Conservation (phyloP, 139 green algal genomes). For the Chlorella sp. region DNA sequence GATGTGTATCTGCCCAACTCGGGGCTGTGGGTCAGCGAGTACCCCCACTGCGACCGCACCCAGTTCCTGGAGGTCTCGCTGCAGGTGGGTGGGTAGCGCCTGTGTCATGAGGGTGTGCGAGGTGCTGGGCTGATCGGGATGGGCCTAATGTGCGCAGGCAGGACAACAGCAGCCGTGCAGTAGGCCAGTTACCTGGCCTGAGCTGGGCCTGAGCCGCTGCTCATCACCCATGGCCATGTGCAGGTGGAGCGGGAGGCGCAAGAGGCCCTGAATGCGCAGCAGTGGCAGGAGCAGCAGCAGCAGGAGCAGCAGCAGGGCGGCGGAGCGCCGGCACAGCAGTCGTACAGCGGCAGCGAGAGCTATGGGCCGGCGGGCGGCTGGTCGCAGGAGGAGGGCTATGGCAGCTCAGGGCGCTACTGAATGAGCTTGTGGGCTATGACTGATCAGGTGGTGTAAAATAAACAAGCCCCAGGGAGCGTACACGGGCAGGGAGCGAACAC, state of each 20-base stretch:
- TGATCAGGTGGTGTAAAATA: background rate
- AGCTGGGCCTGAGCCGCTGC: no score
- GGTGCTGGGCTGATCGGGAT: no score
- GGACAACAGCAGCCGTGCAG: no score
- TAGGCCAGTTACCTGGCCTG: no score
- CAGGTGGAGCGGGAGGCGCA: conserved; percentile 63
- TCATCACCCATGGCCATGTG: no score
- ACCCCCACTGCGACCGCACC: conserved; percentile 78
- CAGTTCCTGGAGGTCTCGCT: conserved; percentile 74
- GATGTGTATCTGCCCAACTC: conserved; percentile 85
- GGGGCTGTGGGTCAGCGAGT: conserved; percentile 85
- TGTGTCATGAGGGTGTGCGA: no score
- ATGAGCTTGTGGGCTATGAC: background rate
- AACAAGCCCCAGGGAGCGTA: no score
- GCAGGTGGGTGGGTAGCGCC: conserved; percentile 4
- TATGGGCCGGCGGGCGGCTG: background rate
- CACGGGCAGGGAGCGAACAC: no score
- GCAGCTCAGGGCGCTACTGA: background rate
- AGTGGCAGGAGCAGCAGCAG: conserved; percentile 16
- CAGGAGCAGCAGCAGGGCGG: background rate
- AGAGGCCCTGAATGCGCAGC: background rate
- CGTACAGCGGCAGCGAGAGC: background rate
- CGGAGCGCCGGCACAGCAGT: background rate
- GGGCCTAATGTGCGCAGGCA: no score
- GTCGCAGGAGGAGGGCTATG: background rate